Evolutionary conservation across 768 basidiomycete species (phyloP).

Genomic region (Xerocomus potaroensis): DNA sequence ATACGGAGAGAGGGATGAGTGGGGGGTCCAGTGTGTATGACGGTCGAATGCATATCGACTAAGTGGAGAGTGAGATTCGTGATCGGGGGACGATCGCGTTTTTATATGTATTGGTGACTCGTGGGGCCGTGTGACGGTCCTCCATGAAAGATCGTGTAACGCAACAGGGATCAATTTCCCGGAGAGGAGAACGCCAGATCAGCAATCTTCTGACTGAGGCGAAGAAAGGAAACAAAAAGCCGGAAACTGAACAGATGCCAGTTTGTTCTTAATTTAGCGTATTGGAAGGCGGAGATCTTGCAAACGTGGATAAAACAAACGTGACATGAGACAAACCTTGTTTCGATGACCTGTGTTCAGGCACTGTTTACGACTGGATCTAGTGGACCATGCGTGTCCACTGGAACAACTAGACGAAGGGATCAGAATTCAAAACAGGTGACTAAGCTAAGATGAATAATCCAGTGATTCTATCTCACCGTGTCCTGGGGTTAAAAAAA

Average conservation of each 20-base stretch:
- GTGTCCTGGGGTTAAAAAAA: conserved; percentile 3
- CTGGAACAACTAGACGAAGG: conserved; percentile 8
- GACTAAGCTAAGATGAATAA: conserved; percentile 13
- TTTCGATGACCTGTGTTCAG: conserved; percentile 20
- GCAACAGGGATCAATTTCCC: conserved; percentile 10
- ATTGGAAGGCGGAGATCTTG: conserved; percentile 21
- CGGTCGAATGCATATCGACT: conserved; percentile 14
- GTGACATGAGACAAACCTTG: conserved; percentile 32
- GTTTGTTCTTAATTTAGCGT: conserved; percentile 20
- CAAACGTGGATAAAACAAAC: conserved; percentile 26
- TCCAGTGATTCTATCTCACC: conserved; percentile 23
- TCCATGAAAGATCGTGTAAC: conserved; percentile 17
- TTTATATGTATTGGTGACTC: conserved; percentile 24
- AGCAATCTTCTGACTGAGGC: conserved; percentile 15
- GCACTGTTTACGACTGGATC: conserved; percentile 15
- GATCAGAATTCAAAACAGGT: conserved; percentile 6
- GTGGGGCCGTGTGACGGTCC: conserved; percentile 14
- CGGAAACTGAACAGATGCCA: conserved; percentile 8
- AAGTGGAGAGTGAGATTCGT: background rate
- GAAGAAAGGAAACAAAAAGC: conserved; percentile 15
- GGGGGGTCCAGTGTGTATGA: conserved; percentile 22
- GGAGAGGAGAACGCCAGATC: conserved; percentile 19
- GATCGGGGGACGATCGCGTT: conserved; percentile 4
- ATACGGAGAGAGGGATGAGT: conserved; percentile 31
- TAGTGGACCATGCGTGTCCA: conserved; percentile 15